Conservation (phyloP, 768 basidiomycete species). For the Tylopilus balloui region DNA sequence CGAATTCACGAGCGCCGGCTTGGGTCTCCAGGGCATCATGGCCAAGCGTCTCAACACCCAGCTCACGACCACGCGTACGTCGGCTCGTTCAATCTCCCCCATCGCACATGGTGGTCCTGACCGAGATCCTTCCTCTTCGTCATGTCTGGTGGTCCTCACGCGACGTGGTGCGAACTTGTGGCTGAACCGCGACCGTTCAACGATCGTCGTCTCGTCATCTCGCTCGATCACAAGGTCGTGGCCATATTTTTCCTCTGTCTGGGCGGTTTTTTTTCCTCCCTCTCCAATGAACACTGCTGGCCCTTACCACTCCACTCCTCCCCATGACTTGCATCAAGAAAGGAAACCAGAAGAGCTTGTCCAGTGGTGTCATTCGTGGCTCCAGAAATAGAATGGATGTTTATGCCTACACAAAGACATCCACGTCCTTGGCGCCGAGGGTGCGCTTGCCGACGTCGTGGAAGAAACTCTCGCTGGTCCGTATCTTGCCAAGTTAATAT, state of each 20-base stretch:
- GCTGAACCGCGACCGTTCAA: conserved; percentile 74
- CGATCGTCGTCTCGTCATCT: conserved; percentile 43
- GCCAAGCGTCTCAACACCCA: conserved; percentile 78
- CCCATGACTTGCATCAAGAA: no score
- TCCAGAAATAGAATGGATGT: no score
- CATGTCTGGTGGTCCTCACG: conserved; percentile 74
- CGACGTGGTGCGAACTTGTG: conserved; percentile 85
- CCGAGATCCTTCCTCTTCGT: background rate
- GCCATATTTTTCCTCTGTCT: conserved; percentile 67
- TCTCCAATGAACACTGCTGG: no score
- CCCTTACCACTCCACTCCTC: no score
- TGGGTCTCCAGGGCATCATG: conserved; percentile 85
- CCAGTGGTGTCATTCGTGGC: no score
- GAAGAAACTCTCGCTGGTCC: no score
- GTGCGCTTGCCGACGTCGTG: no score
- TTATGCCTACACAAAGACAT: no score
- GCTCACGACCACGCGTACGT: conserved; percentile 71
- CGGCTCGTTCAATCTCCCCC: background rate
- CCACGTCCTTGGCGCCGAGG: no score
- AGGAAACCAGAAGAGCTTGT: no score
- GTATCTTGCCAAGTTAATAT: no score
- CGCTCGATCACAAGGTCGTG: conserved; percentile 69
- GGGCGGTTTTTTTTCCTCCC: no score
- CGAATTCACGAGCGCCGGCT: conserved; percentile 67
- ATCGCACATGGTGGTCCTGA: background rate